These are phyloP conservation scores for Rhododendron kiyosumense DNA, from an alignment of 148 eudicot genomes.

Conservation along the genomic window DNA sequence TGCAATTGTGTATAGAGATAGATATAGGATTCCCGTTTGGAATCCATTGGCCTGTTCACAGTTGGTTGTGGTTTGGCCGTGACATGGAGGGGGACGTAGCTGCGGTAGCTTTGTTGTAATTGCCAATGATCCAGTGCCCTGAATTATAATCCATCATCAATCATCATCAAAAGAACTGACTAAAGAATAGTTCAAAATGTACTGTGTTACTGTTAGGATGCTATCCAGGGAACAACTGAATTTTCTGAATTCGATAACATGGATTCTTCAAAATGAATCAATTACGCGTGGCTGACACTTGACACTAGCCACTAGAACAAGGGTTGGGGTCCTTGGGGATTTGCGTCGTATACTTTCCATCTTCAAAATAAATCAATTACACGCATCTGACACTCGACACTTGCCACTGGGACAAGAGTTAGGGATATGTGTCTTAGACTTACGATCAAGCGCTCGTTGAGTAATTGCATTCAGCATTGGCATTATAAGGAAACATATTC, in stretches of 20 bases:
- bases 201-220: neutral
- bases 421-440: neutral
- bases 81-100: constrained; percentile 63
- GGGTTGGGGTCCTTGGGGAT: too few relatives aligned
- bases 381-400: too few relatives aligned
- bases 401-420: too few relatives aligned
- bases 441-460: neutral
- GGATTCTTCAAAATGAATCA: too few relatives aligned
- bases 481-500: neutral
- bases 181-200: neutral
- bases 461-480: neutral
- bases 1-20: constrained; percentile 53
- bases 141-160: neutral
- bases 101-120: constrained; percentile 56
- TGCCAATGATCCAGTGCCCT: constrained; percentile 71
- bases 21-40: constrained; percentile 61
- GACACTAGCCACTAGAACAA: neutral
- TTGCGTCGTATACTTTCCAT: too few relatives aligned
- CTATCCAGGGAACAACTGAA: neutral
- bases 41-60: constrained; percentile 58
- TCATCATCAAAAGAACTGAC: neutral
- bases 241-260: too few relatives aligned
- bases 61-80: constrained; percentile 6
- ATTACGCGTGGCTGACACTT: too few relatives aligned
- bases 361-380: too few relatives aligned